phyloP scores from a whole-genome alignment of 805 yeast species.

The Schwanniomyces pseudopolymorphus region DNA sequence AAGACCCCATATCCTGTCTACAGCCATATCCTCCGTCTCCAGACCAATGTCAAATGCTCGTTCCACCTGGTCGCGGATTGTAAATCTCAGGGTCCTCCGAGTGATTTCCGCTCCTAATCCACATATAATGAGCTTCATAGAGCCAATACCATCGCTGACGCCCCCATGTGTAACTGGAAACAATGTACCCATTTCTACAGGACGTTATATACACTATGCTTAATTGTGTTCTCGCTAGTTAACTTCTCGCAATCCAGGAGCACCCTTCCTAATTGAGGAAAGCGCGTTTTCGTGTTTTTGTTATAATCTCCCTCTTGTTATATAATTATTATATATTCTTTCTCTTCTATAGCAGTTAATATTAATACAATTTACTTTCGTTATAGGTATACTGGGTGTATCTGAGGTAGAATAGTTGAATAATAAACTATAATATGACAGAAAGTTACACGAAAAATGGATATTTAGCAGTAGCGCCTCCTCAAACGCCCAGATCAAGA shows the following conservation, averaged over 20 bases:
- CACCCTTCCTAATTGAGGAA: not conserved
- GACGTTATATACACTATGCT: not conserved
- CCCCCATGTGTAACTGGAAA: too few relatives aligned
- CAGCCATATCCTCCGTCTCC: not conserved
- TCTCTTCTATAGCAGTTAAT: not conserved
- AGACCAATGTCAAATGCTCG: not conserved
- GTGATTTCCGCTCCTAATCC: not conserved
- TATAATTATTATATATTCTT: slow-evolving; percentile 1
- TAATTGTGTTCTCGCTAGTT: not conserved
- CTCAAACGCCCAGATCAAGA: slow-evolving; percentile 16
- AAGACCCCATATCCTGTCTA: too few relatives aligned
- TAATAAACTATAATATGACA: slow-evolving; percentile 1
- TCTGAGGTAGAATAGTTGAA: not conserved
- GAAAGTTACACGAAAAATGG: not conserved
- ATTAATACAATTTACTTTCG: not conserved
- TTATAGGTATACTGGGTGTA: not conserved
- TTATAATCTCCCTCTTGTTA: not conserved
- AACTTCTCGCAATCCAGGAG: not conserved
- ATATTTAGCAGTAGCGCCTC: slow-evolving; percentile 8
- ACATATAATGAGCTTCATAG: not conserved
- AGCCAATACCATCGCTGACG: not conserved
- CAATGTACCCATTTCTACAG: not conserved
- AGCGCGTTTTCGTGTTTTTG: slow-evolving; percentile 9
- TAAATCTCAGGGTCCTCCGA: not conserved
- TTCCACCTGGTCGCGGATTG: not conserved